phyloP scores from a whole-genome alignment of 257 asterid species.

The Ballota nigra region DNA sequence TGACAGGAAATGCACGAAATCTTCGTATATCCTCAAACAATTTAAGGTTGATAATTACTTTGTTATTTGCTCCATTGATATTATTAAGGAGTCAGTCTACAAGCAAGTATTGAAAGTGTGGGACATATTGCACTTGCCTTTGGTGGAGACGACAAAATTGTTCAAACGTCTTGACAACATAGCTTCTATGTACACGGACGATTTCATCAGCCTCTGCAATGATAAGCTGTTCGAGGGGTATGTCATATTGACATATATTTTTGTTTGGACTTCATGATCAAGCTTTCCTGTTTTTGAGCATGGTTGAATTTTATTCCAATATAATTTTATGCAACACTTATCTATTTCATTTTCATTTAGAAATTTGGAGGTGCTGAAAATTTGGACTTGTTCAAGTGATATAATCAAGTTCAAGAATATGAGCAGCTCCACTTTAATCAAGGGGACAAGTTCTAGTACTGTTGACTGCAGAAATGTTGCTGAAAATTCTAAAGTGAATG shows the following conservation, averaged over 20 bases:
- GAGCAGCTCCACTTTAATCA: not conserved
- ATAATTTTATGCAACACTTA: not conserved
- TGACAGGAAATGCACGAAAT: slow-evolving; percentile 41
- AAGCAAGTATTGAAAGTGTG: slow-evolving; percentile 60
- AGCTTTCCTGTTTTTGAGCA: no score
- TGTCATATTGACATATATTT: not conserved
- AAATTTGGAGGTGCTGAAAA: slow-evolving; percentile 54
- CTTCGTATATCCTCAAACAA: slow-evolving; percentile 44
- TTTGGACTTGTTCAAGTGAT: slow-evolving; percentile 40
- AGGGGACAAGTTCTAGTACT: slow-evolving; percentile 21
- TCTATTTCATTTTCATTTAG: slow-evolving; percentile 19
- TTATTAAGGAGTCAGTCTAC: slow-evolving; percentile 35
- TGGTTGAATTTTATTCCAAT: no score
- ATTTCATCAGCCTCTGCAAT: slow-evolving; percentile 45
- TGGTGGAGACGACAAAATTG: slow-evolving; percentile 43
- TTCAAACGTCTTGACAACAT: slow-evolving; percentile 46
- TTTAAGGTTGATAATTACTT: slow-evolving; percentile 46
- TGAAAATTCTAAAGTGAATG: slow-evolving; percentile 63
- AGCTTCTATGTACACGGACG: slow-evolving; percentile 41
- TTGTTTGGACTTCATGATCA: not conserved
- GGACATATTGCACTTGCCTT: slow-evolving; percentile 42
- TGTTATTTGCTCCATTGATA: slow-evolving; percentile 52
- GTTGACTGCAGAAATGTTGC: slow-evolving; percentile 33
- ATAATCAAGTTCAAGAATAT: slow-evolving; percentile 38
- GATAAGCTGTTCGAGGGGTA: slow-evolving; percentile 49